Base-by-base conservation (phyloP, 108 stramenopile species). In the Nitzschia sp. region DNA sequence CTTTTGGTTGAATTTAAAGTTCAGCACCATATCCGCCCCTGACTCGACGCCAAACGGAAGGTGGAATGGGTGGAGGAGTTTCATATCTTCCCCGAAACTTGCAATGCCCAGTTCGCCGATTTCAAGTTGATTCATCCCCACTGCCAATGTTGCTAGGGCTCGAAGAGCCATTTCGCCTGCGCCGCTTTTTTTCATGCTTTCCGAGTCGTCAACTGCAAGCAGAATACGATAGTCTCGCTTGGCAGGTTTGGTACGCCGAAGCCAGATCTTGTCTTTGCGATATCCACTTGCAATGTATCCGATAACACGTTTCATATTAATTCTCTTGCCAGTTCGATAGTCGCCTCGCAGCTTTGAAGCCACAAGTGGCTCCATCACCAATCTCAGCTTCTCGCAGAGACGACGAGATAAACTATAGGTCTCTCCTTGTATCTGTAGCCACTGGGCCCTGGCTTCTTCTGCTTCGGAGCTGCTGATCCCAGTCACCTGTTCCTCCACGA, bases 221-320 rank as follows among this genome's bases (percentile, higher is more conserved):
- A 98, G 70, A 1, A 99, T 90, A 63, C 97, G 85, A 61, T 99
- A 99, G 51, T 94, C 90, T 45, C 99, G 77, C 76, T 98, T 98
- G 24, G 97, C 94, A n/a, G 98, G 97, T 75, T 98, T 98, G 15
- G 99, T 98, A 46, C 99, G 74, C 23, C 98, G 82, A n/a, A 99
- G 82, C 99, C 99, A 99, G 58, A 99, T 99, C 77, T 97, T 97
- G 74, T 99, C 99, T 75, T 97, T 98, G 21, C 99, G 84, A 73
- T 97, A 99, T 21, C 97, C 96, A 56, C 94, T 95, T 27, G 99
- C 99, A 59, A 99, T 96, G 77, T 98, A 99, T 1, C 93, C 86
- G 71, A 99, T 98, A n/a, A 99, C 98, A 23, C 94, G 85, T 58
- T 97, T 93, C 98, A 99, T 98, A 77, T 98, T 98, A 66, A 99